These are phyloP conservation scores for Jamesozyma gamospora DNA, from an alignment of 805 yeast species.

Conservation along the genomic window DNA sequence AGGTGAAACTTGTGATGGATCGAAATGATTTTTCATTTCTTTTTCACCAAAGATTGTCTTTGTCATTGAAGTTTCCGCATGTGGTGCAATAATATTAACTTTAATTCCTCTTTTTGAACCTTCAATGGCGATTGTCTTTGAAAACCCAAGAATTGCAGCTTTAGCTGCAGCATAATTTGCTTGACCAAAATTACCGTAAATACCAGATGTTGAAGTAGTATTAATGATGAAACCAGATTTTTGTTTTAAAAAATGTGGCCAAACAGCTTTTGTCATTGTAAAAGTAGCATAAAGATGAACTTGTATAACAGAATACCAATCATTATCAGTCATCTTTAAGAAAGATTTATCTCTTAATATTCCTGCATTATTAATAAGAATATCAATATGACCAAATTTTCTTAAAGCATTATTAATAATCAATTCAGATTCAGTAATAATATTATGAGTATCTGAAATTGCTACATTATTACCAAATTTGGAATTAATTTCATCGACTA, in stretches of 20 bases:
- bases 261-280: constrained; percentile 75
- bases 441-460: constrained; percentile 75
- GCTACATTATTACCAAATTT: constrained; percentile 66
- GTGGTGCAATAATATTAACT: constrained; percentile 86
- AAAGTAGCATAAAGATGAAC: constrained; percentile 80
- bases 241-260: constrained; percentile 81
- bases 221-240: constrained; percentile 70
- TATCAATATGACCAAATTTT: constrained; percentile 73
- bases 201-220: constrained; percentile 92
- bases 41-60: constrained; percentile 69
- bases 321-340: constrained; percentile 69
- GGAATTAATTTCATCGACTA: constrained; percentile 61
- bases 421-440: constrained; percentile 59
- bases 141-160: constrained; percentile 75
- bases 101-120: constrained; percentile 70
- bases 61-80: constrained; percentile 97
- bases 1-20: constrained; percentile 87
- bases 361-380: constrained; percentile 89
- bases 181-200: constrained; percentile 96
- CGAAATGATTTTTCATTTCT: constrained; percentile 65
- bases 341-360: constrained; percentile 85
- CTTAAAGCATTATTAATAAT: constrained; percentile 71
- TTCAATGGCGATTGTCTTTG: constrained; percentile 81
- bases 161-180: constrained; percentile 93
- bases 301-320: constrained; percentile 72